These are phyloP conservation scores for Nidula microcarpa DNA, from an alignment of 768 basidiomycete species.

Conservation along the genomic window DNA sequence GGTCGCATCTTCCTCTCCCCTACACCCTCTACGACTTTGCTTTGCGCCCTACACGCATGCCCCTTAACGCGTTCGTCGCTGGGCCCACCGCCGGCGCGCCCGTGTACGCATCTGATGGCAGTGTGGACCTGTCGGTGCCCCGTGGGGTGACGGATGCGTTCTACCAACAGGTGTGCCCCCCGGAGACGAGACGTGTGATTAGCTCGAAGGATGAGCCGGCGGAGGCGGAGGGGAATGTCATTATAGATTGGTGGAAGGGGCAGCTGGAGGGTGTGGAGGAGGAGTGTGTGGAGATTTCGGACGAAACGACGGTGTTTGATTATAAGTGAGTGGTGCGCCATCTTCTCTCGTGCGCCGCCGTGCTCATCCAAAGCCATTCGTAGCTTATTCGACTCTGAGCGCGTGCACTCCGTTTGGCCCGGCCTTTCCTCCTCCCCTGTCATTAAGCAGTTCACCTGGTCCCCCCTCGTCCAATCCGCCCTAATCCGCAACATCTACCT, in stretches of 20 bases:
- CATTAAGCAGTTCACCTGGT: neutral
- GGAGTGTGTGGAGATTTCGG: slow-evolving; percentile 30
- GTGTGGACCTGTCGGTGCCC: neutral
- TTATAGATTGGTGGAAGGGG: slow-evolving; percentile 49
- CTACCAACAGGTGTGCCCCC: slow-evolving; percentile 45
- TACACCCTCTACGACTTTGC: slow-evolving; percentile 53
- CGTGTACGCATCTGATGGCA: neutral
- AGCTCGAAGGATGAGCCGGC: slow-evolving; percentile 16
- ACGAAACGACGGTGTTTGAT: slow-evolving; percentile 45
- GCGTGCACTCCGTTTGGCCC: neutral
- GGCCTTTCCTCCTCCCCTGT: neutral
- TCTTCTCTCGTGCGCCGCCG: slow-evolving; percentile 1
- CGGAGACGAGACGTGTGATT: slow-evolving; percentile 28
- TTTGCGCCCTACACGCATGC: slow-evolving; percentile 47
- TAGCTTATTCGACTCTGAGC: slow-evolving; percentile 25
- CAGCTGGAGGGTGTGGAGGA: slow-evolving; percentile 38
- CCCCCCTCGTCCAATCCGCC: neutral
- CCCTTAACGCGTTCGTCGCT: slow-evolving; percentile 54
- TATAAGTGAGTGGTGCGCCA: slow-evolving; percentile 31
- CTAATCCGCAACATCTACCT: neutral
- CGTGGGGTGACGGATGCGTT: slow-evolving; percentile 42
- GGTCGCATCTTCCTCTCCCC: slow-evolving; percentile 51
- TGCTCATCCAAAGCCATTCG: slow-evolving; percentile 2
- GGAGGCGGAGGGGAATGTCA: slow-evolving; percentile 32
- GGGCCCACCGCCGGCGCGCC: slow-evolving; percentile 52